A percentile compares a stretch with the other conserved stretches of the same genome.
Evolutionary conservation across 257 asterid species (phyloP).

Genomic region (Solanum sejunctum): DNA sequence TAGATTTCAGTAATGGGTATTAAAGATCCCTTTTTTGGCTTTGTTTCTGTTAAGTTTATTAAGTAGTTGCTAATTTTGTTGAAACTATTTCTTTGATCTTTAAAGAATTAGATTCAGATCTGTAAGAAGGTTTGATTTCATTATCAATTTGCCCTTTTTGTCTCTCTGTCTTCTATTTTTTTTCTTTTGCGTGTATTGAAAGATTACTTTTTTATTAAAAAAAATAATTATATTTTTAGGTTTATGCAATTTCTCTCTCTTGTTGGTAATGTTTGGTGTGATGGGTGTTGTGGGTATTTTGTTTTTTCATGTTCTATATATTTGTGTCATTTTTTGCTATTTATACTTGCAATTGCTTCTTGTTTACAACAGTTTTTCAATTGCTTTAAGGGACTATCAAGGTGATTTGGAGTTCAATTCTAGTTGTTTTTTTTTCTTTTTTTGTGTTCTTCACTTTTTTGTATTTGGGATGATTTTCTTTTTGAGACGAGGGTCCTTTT

Average conservation of each 20-base stretch:
- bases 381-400: not conserved
- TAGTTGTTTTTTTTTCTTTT: not conserved
- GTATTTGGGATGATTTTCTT: not conserved
- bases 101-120: constrained; percentile 5
- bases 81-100: not conserved
- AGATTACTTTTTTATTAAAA: not conserved
- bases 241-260: not conserved
- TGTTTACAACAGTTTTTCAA: not conserved
- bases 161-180: not conserved
- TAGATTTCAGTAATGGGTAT: not conserved
- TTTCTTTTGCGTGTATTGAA: not conserved
- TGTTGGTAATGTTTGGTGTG: constrained; percentile 9
- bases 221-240: not conserved
- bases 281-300: not conserved
- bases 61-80: not conserved
- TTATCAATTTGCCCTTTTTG: not conserved
- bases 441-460: not conserved
- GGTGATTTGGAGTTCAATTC: not conserved
- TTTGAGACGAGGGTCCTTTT: too few species aligned
- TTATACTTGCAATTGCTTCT: not conserved
- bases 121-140: constrained; percentile 5
- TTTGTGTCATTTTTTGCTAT: not conserved
- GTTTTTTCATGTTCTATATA: not conserved
- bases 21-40: not conserved
- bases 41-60: not conserved